Evolutionary conservation across 2,329 filamentous ascomycete species (phyloP).

Genomic region (Diaporthe capsici): DNA sequence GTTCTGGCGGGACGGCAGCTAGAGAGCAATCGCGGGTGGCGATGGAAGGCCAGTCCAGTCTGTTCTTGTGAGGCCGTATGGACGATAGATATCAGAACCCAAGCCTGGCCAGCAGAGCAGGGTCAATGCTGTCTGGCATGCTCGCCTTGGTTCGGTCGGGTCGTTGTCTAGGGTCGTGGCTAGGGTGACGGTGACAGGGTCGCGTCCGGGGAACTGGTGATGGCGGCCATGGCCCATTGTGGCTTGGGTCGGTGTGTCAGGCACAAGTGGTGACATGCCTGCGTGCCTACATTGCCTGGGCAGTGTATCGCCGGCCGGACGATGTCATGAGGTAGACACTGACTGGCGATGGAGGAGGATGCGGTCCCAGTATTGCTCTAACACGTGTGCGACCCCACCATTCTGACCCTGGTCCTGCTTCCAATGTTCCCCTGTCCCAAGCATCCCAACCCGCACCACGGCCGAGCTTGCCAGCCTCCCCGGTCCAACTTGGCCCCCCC

Average conservation of each 20-base stretch:
- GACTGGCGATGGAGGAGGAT: slow-evolving; percentile 33
- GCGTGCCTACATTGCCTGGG: background rate
- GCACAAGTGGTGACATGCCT: slow-evolving; percentile 3
- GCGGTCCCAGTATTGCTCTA: slow-evolving; percentile 40
- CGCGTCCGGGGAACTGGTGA: slow-evolving; percentile 23
- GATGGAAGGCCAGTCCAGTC: background rate
- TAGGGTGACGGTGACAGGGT: slow-evolving; percentile 24
- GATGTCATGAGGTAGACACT: slow-evolving; percentile 27
- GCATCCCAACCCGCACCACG: slow-evolving; percentile 29
- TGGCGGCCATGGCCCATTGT: slow-evolving; percentile 20
- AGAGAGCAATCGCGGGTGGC: slow-evolving; percentile 8
- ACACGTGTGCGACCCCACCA: slow-evolving; percentile 45
- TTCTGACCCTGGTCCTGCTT: slow-evolving; percentile 26
- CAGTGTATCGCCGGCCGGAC: background rate
- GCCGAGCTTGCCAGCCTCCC: slow-evolving; percentile 33
- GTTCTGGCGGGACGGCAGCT: background rate
- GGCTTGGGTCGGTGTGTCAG: slow-evolving; percentile 32
- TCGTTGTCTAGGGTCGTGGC: slow-evolving; percentile 8
- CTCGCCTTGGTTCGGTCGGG: background rate
- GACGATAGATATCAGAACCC: background rate
- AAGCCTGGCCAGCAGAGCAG: slow-evolving; percentile 21
- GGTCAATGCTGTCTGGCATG: slow-evolving; percentile 22
- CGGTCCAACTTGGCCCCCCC: slow-evolving; percentile 19
- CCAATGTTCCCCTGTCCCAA: slow-evolving; percentile 17
- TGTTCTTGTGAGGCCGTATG: background rate